Conservation (phyloP, 352 stramenopile genomes). For the Phytophthora hybrid region DNA sequence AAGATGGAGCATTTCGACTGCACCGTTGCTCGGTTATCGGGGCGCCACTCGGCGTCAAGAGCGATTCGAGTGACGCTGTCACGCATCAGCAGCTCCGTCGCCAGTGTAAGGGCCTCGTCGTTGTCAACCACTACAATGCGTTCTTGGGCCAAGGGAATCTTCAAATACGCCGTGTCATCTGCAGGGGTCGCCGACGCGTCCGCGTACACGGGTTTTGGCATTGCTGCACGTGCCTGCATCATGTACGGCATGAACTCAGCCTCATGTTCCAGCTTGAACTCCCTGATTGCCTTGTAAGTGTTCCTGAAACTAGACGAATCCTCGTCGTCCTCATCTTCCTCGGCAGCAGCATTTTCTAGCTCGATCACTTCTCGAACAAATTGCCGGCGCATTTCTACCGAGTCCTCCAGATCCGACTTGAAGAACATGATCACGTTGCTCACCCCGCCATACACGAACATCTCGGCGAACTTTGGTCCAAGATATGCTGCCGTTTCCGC, state of each 20-base stretch:
- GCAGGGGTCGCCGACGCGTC: slow-evolving; percentile 38
- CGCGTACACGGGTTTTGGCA: slow-evolving; percentile 40
- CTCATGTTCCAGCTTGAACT: slow-evolving; percentile 76
- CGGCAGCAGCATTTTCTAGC: slow-evolving; percentile 46
- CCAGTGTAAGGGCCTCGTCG: slow-evolving; percentile 56
- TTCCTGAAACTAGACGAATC: slow-evolving; percentile 37
- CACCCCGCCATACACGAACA: slow-evolving; percentile 60
- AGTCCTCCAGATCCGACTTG: slow-evolving; percentile 59
- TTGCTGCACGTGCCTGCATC: slow-evolving; percentile 39
- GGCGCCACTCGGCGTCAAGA: slow-evolving; percentile 80
- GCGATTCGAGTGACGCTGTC: slow-evolving; percentile 50
- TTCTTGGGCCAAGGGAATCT: slow-evolving; percentile 53
- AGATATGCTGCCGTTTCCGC: slow-evolving; percentile 51
- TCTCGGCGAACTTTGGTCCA: slow-evolving; percentile 67
- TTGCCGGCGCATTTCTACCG: slow-evolving; percentile 55
- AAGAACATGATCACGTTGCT: slow-evolving; percentile 68
- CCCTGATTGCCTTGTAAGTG: slow-evolving; percentile 57
- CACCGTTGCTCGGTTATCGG: slow-evolving; percentile 48
- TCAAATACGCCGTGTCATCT: slow-evolving; percentile 50
- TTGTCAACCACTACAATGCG: slow-evolving; percentile 69
- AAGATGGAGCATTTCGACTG: slow-evolving; percentile 76
- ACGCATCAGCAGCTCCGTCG: slow-evolving; percentile 59
- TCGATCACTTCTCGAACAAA: slow-evolving; percentile 80
- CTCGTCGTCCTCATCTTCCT: slow-evolving; percentile 42
- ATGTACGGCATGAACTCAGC: slow-evolving; percentile 75